These are phyloP conservation scores for Hyaloperonospora arabidopsidis DNA, from an alignment of 352 stramenopile species.

Conservation along the genomic window DNA sequence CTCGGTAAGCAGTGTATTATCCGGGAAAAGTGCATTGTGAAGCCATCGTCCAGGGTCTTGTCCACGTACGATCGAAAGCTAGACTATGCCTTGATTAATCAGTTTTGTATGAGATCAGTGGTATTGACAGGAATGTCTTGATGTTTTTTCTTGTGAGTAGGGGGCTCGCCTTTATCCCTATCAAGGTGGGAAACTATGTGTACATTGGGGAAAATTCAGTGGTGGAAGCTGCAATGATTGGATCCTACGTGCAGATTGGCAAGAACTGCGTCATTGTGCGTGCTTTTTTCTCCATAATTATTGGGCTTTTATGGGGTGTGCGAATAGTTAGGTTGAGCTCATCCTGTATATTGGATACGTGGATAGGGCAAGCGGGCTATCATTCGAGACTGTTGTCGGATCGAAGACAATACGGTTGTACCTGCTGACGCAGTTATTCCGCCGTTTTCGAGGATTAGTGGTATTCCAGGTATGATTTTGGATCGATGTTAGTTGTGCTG, in stretches of 20 bases:
- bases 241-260: slow-evolving; percentile 76
- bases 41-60: slow-evolving; percentile 55
- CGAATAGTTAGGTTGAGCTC: not conserved
- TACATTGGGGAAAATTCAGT: slow-evolving; percentile 70
- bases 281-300: slow-evolving; percentile 6
- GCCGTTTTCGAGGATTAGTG: slow-evolving; percentile 64
- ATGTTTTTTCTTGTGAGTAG: slow-evolving; percentile 17
- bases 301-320: not conserved
- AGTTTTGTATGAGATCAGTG: not conserved
- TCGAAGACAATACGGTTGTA: slow-evolving; percentile 76
- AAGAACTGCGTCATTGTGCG: slow-evolving; percentile 81
- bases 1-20: slow-evolving; percentile 80
- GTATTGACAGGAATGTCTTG: not conserved
- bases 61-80: slow-evolving; percentile 34
- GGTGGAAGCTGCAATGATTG: slow-evolving; percentile 79
- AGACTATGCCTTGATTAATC: no score
- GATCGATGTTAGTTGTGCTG: not conserved
- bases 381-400: slow-evolving; percentile 78
- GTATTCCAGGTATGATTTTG: slow-evolving; percentile 47
- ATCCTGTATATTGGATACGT: not conserved
- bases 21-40: slow-evolving; percentile 57
- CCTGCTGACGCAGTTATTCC: slow-evolving; percentile 69
- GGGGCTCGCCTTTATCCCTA: slow-evolving; percentile 72
- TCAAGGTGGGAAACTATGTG: slow-evolving; percentile 77
- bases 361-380: slow-evolving; percentile 69